Conservation (phyloP, 495 filamentous ascomycete species). For the Polyplosphaeria fusca region DNA sequence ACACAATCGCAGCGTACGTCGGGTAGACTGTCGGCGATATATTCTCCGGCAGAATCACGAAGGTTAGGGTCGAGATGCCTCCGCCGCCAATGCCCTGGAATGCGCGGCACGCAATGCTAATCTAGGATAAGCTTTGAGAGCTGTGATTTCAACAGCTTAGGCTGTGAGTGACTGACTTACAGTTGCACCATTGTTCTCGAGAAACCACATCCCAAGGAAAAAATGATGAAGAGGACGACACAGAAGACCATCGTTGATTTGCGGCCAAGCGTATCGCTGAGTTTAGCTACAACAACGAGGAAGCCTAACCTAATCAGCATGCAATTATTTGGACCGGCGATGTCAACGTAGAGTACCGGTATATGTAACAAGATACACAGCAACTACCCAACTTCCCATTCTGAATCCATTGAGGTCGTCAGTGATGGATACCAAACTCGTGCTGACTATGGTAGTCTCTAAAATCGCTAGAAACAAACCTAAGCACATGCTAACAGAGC, state of each 20-base stretch:
- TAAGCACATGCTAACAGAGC: background rate
- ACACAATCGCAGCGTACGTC: slow-evolving; percentile 40
- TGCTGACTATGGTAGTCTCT: slow-evolving; percentile 7
- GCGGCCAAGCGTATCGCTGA: slow-evolving; percentile 39
- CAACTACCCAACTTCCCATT: slow-evolving; percentile 57
- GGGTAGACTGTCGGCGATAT: slow-evolving; percentile 41
- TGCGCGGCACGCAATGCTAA: slow-evolving; percentile 17
- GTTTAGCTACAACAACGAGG: slow-evolving; percentile 11
- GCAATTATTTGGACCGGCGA: too few relatives aligned
- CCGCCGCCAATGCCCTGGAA: slow-evolving; percentile 16
- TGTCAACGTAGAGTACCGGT: slow-evolving; percentile 48
- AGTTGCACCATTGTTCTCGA: slow-evolving; percentile 35
- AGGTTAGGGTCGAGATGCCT: slow-evolving; percentile 44
- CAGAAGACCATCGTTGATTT: slow-evolving; percentile 36
- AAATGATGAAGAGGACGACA: slow-evolving; percentile 36
- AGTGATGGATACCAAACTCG: slow-evolving; percentile 56
- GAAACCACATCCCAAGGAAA: slow-evolving; percentile 16
- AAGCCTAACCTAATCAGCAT: too few relatives aligned
- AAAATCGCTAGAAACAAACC: slow-evolving; percentile 7
- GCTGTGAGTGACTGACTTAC: slow-evolving; percentile 32
- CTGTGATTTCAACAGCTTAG: background rate
- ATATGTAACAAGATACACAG: slow-evolving; percentile 56
- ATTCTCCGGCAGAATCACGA: slow-evolving; percentile 54
- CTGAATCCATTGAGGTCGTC: slow-evolving; percentile 52
- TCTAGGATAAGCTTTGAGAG: background rate